Evolutionary conservation across 805 yeast species (phyloP).

Genomic region (Suhomyces vadensis): DNA sequence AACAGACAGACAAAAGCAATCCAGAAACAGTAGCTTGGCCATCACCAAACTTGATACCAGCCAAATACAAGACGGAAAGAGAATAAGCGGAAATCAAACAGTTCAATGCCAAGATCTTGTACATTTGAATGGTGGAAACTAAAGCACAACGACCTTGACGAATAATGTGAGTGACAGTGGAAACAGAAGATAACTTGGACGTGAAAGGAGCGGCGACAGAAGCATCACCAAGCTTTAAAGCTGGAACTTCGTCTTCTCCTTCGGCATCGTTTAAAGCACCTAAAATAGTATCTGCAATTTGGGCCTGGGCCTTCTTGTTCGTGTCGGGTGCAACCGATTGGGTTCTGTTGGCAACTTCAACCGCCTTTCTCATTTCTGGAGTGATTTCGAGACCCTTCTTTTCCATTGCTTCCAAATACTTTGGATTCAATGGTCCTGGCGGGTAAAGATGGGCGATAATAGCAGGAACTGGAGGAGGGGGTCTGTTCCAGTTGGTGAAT

Average conservation of each 20-base stretch:
- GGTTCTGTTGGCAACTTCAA: conserved; percentile 49
- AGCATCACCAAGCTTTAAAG: conserved; percentile 94
- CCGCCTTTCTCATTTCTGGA: conserved; percentile 66
- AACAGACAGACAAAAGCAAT: conserved; percentile 85
- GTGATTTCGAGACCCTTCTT: conserved; percentile 79
- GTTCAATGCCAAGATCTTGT: conserved; percentile 93
- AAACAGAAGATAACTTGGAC: conserved; percentile 87
- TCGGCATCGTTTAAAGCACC: conserved; percentile 53
- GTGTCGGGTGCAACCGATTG: conserved; percentile 26
- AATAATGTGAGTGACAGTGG: conserved; percentile 88
- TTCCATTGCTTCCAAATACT: conserved; percentile 82
- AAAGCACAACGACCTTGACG: conserved; percentile 98
- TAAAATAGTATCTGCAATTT: conserved; percentile 64
- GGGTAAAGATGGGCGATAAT: conserved; percentile 94
- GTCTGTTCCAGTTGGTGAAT: conserved; percentile 78
- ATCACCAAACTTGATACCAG: conserved; percentile 98
- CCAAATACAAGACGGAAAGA: conserved; percentile 86
- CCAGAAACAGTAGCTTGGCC: conserved; percentile 98
- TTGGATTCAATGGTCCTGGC: conserved; percentile 90
- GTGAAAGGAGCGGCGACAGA: conserved; percentile 99
- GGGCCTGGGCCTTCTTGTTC: conserved; percentile 19
- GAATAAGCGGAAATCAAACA: conserved; percentile 97
- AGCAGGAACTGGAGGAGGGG: conserved; percentile 80
- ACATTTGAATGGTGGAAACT: conserved; percentile 98
- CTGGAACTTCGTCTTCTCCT: conserved; percentile 85